Percentiles rank a stretch among this genome's conserved stretches.
Evolutionary conservation across 345 rosid species (phyloP).

Genomic region (Lumnitzera littorea): DNA sequence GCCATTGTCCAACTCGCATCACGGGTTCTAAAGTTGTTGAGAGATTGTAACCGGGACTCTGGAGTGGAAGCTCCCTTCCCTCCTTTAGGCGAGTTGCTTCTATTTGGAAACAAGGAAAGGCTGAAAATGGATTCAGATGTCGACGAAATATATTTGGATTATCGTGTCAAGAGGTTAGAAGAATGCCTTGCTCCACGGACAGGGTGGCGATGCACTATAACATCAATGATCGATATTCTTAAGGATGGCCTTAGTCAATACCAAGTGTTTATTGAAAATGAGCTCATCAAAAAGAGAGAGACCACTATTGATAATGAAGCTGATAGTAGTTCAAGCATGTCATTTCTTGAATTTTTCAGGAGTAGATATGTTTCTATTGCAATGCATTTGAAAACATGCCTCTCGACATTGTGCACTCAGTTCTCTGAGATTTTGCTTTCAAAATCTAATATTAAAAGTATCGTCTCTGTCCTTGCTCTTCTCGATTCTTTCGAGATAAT

Average conservation of each 20-base stretch:
- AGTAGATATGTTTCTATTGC: slow-evolving; percentile 3
- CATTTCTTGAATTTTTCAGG: slow-evolving; percentile 25
- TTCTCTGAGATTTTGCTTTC: slow-evolving; percentile 13
- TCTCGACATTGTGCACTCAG: slow-evolving; percentile 22
- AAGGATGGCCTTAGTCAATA: slow-evolving; percentile 18
- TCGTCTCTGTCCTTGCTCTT: slow-evolving; percentile 10
- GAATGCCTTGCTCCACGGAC: slow-evolving; percentile 16
- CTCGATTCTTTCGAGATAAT: slow-evolving; percentile 17
- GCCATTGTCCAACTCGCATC: slow-evolving; percentile 18
- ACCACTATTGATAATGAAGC: slow-evolving; percentile 5
- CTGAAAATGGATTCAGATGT: slow-evolving; percentile 20
- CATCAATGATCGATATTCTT: slow-evolving; percentile 21
- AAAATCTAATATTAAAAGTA: slow-evolving; percentile 9
- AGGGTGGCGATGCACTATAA: slow-evolving; percentile 22
- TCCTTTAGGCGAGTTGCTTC: too few species aligned
- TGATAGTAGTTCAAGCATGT: slow-evolving; percentile 1
- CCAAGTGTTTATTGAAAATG: slow-evolving; percentile 18
- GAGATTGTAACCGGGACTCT: background rate
- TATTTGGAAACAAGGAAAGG: slow-evolving; percentile 19
- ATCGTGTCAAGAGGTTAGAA: slow-evolving; percentile 25
- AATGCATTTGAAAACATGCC: slow-evolving; percentile 15
- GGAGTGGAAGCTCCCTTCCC: too few species aligned
- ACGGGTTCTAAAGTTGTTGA: slow-evolving; percentile 17
- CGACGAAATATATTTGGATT: slow-evolving; percentile 31
- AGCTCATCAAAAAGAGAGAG: slow-evolving; percentile 4